Conservation (phyloP, 805 yeast species). For the Wickerhamiella sorbophila region DNA sequence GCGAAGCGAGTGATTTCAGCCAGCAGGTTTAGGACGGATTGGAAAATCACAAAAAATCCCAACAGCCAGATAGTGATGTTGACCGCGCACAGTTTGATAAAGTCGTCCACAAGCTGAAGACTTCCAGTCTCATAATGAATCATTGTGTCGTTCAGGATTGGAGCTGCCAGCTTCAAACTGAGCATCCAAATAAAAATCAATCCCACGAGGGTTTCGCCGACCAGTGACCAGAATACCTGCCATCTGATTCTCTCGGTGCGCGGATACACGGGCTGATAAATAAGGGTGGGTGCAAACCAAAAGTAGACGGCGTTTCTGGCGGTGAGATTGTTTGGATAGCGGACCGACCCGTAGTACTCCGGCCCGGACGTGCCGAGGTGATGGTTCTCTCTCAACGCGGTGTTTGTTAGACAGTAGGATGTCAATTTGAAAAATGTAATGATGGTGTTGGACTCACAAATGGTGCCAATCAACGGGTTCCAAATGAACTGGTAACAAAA, state of each 20-base stretch:
- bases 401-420: constrained; percentile 32
- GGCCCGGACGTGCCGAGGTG: constrained; percentile 17
- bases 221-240: constrained; percentile 23
- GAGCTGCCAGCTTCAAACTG: constrained; percentile 30
- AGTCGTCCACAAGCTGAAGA: constrained; percentile 23
- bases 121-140: constrained; percentile 20
- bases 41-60: constrained; percentile 32
- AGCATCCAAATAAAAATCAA: constrained; percentile 26
- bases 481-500: constrained; percentile 22
- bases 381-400: constrained; percentile 30
- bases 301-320: constrained; percentile 26
- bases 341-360: constrained; percentile 21
- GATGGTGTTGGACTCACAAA: constrained; percentile 29
- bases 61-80: constrained; percentile 32
- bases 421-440: constrained; percentile 29
- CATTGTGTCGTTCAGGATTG: constrained; percentile 28
- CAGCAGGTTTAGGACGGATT: constrained; percentile 28
- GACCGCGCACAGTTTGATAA: constrained; percentile 28
- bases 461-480: constrained; percentile 33
- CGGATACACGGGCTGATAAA: constrained; percentile 37
- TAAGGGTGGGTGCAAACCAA: constrained; percentile 35
- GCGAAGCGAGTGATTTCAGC: constrained; percentile 34
- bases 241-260: constrained; percentile 22
- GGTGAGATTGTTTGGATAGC: constrained; percentile 31
- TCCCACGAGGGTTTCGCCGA: constrained; percentile 27